Evolutionary conservation across 768 basidiomycete species (phyloP).

Genomic region (Lactarius sanguifluus): DNA sequence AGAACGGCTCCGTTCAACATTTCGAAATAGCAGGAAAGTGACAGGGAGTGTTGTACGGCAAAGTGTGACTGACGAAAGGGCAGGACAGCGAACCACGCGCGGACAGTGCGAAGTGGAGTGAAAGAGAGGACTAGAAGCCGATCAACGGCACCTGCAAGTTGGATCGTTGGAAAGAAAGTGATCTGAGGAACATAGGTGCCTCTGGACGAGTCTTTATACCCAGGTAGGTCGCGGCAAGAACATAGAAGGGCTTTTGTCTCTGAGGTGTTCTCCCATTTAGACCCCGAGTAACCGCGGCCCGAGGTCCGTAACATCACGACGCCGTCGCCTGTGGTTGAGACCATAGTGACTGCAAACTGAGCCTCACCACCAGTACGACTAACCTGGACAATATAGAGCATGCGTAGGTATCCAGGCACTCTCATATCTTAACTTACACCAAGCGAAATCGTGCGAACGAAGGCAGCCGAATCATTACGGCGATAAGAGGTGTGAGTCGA

Average conservation of each 20-base stretch:
- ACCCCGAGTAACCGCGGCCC: no score
- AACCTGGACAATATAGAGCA: background rate
- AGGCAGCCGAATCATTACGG: background rate
- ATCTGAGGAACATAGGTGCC: slow-evolving; percentile 21
- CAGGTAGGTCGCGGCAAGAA: background rate
- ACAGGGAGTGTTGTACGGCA: slow-evolving; percentile 9
- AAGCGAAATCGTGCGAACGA: background rate
- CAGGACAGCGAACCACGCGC: slow-evolving; percentile 32
- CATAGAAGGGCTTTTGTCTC: background rate
- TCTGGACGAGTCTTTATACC: slow-evolving; percentile 4
- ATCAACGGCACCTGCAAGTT: slow-evolving; percentile 43
- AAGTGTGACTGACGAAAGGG: slow-evolving; percentile 31
- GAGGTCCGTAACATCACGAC: background rate
- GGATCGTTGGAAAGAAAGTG: slow-evolving; percentile 31
- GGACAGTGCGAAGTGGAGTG: slow-evolving; percentile 32
- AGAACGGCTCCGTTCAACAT: slow-evolving; percentile 27
- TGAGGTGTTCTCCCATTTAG: background rate
- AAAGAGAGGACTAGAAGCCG: slow-evolving; percentile 39
- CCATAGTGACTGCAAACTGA: background rate
- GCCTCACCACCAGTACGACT: background rate
- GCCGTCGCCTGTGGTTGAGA: background rate
- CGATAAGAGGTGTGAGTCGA: background rate
- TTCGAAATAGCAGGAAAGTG: slow-evolving; percentile 2
- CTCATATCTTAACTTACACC: background rate
- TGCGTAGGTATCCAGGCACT: background rate